Percentiles rank a stretch among this genome's conserved stretches.
These are phyloP conservation scores for Ophiostoma ulmi DNA, from an alignment of 2,329 filamentous ascomycete genomes.

Conservation along the genomic window DNA sequence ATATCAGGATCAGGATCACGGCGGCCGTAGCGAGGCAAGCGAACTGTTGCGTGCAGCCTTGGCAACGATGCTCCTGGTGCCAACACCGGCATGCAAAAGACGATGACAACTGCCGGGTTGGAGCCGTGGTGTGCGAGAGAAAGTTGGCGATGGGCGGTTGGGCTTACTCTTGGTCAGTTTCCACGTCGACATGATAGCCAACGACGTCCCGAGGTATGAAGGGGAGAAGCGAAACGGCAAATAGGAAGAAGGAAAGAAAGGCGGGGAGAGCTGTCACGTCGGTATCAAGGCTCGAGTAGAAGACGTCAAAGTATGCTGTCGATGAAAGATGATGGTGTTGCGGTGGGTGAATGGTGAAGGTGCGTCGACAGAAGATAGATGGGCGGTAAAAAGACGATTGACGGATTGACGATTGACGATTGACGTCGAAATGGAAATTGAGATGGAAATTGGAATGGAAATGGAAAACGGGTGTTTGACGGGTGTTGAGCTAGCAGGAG, in stretches of 20 bases:
- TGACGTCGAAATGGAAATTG: constrained; percentile 14
- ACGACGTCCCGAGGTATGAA: background rate
- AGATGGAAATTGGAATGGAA: background rate
- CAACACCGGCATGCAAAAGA: background rate
- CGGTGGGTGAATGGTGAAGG: background rate
- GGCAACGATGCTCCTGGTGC: background rate
- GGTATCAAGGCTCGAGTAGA: background rate
- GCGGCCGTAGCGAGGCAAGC: background rate
- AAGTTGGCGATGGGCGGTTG: background rate
- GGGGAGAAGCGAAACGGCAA: background rate
- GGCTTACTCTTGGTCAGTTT: constrained; percentile 71
- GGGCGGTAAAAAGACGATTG: background rate
- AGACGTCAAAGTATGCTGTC: background rate
- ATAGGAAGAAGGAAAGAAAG: background rate
- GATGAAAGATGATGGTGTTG: background rate
- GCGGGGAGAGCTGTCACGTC: background rate
- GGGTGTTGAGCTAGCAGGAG: constrained; percentile 6
- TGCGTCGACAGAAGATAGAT: background rate
- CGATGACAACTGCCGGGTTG: background rate
- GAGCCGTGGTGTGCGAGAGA: background rate
- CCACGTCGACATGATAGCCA: constrained; percentile 48
- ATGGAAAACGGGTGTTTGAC: constrained; percentile 10
- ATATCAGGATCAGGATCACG: background rate
- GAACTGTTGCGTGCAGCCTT: background rate
- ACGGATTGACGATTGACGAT: background rate